phyloP scores from a whole-genome alignment of 441 rosid genomes.

The Euphorbia schlechtendalii region DNA sequence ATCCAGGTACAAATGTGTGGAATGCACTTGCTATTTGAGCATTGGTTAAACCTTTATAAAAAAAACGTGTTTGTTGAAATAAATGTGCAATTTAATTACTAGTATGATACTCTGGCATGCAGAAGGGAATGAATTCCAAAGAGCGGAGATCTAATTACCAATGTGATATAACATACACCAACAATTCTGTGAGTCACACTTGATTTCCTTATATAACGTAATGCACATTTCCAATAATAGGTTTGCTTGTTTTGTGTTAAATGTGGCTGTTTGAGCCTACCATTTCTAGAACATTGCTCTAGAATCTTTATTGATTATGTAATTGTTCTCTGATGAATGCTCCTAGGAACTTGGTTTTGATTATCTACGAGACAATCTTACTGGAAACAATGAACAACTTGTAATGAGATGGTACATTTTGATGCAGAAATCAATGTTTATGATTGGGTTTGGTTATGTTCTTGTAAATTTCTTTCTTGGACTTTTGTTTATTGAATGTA shows the following conservation, averaged over 20 bases:
- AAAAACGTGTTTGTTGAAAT: slow-evolving; percentile 1
- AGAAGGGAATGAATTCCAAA: slow-evolving; percentile 79
- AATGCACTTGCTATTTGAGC: background rate
- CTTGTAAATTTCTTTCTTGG: slow-evolving; percentile 8
- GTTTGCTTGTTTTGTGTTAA: slow-evolving; percentile 6
- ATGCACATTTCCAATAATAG: slow-evolving; percentile 1
- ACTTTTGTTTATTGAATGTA: slow-evolving; percentile 10
- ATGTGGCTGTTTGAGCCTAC: too few relatives aligned
- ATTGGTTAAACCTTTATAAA: background rate
- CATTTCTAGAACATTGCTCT: background rate
- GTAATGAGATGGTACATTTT: slow-evolving; percentile 88
- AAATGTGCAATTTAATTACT: slow-evolving; percentile 6
- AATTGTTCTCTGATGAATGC: slow-evolving; percentile 22
- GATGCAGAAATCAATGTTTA: slow-evolving; percentile 5
- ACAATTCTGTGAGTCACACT: slow-evolving; percentile 65
- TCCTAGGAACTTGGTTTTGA: slow-evolving; percentile 96
- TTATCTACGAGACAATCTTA: slow-evolving; percentile 94
- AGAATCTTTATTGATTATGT: slow-evolving; percentile 14
- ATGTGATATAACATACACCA: slow-evolving; percentile 92
- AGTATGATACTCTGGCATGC: slow-evolving; percentile 22
- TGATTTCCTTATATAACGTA: slow-evolving; percentile 6
- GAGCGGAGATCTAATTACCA: slow-evolving; percentile 77
- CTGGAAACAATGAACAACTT: slow-evolving; percentile 70
- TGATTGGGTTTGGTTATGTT: background rate
- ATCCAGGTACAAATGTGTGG: slow-evolving; percentile 53